Base-by-base conservation (phyloP, 768 basidiomycete genomes). In the Saitozyma sp. region DNA sequence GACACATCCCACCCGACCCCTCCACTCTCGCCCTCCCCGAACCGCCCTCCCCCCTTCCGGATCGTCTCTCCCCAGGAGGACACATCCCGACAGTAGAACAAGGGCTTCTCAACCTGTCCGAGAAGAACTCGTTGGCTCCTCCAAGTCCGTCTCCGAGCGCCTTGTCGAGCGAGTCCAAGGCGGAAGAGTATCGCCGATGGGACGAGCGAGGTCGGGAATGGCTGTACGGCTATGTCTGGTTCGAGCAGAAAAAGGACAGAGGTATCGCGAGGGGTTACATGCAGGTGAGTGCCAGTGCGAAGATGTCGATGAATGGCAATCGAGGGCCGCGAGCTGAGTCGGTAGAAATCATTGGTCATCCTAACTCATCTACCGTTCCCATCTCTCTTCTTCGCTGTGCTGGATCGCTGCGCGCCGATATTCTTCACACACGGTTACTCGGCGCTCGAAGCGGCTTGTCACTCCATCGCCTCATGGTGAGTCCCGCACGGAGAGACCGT, bases 381-480 rank as follows among this genome's bases (percentile, higher is more conserved):
- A 0, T 85, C 91, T 0, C 80, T 98, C 10, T 97, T 91, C 80
- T 73, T 81, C 48, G 85, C 88, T n/a, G 77, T 85, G 0, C 77
- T 94, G 29, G 80, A 85, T 19, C 84, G 86, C 53, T 84, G 96
- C 48, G 92, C 90, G 0, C 90, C 91, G 0, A 78, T 89, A 37
- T 81, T 81, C 58, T 80, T 80, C 63, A 76, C 80, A 20, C 89
- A 92, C 64, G 91, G 90, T 5, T 83, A 85, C 6, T 84, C 89
- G 0, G 92, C 91, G 83, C 81, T 93, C 3, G 91, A 95, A 78
- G 85, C 87, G 0, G 90, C 91, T 3, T 92, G 90, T 74, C 86
- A 93, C 70, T 89, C 90, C 63, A 88, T 92, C 29, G 85, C 90
- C 6, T 86, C 83, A 63, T 96, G 92, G 92, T 93, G 81, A 79